A percentile compares a stretch with the other conserved stretches of the same genome.
These are phyloP conservation scores for Globisporangium spiculum DNA, from an alignment of 352 stramenopile species.

Conservation along the genomic window DNA sequence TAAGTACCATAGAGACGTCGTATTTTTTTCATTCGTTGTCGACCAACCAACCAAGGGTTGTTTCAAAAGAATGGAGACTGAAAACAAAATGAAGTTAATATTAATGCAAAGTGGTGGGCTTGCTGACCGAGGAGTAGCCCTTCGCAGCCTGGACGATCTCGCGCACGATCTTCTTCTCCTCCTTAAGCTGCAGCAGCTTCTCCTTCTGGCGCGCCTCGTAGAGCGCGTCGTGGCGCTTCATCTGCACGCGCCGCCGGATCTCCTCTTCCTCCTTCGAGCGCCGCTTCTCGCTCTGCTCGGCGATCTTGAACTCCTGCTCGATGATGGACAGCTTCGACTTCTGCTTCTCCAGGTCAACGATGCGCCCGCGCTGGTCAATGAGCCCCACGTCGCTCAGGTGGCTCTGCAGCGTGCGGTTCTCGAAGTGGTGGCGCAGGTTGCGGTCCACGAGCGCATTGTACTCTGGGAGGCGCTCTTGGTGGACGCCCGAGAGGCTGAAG, in stretches of 20 bases:
- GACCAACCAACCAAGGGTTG: background rate
- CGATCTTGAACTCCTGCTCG: conserved; percentile 90
- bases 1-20: conserved; percentile 1
- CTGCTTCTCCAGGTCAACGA: conserved; percentile 89
- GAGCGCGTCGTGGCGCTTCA: conserved; percentile 85
- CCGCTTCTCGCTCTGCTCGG: conserved; percentile 72
- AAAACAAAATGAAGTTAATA: conserved; percentile 11
- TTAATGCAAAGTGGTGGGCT: conserved; percentile 19
- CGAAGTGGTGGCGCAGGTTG: conserved; percentile 90
- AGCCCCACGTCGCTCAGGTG: conserved; percentile 79
- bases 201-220: conserved; percentile 79
- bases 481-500: conserved; percentile 57
- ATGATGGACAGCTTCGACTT: conserved; percentile 90
- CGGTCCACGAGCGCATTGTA: conserved; percentile 90
- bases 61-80: background rate
- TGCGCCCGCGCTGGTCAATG: conserved; percentile 85
- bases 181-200: conserved; percentile 83
- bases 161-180: conserved; percentile 83
- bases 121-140: conserved; percentile 48
- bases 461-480: conserved; percentile 65
- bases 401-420: conserved; percentile 69
- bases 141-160: conserved; percentile 84
- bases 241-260: conserved; percentile 83
- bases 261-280: conserved; percentile 84
- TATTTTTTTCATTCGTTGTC: no score